Evolutionary conservation across 495 filamentous ascomycete genomes (phyloP).

Genomic region (Xylaria grammica): DNA sequence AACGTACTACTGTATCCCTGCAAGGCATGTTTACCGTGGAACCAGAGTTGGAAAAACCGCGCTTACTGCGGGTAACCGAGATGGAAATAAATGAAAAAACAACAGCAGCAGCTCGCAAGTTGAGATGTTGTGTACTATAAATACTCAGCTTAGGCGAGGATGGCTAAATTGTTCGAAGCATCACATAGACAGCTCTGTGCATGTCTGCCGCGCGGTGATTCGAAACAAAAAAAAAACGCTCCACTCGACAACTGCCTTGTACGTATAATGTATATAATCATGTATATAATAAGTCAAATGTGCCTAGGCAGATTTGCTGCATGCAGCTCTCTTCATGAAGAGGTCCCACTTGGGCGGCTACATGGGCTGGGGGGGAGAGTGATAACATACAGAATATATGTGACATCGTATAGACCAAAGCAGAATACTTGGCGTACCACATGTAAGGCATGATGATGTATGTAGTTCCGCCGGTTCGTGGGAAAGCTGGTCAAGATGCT

Average conservation of each 20-base stretch:
- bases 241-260: conserved; percentile 8
- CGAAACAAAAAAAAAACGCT: conserved; percentile 3
- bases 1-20: conserved; percentile 7
- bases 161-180: conserved; percentile 6
- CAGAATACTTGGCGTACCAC: conserved; percentile 15
- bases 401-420: conserved; percentile 20
- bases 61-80: conserved; percentile 14
- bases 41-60: neutral
- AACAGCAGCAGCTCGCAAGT: neutral
- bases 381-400: conserved; percentile 21
- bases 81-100: neutral
- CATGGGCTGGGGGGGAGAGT: conserved; percentile 10
- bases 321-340: conserved; percentile 10
- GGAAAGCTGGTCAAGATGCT: conserved; percentile 1
- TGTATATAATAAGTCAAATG: neutral
- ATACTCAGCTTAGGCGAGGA: conserved; percentile 15
- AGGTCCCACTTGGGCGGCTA: conserved; percentile 23
- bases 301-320: conserved; percentile 10
- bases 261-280: neutral
- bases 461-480: neutral
- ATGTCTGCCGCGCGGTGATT: neutral
- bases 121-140: neutral
- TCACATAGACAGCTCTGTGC: neutral
- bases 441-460: conserved; percentile 18
- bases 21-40: conserved; percentile 11